These are phyloP conservation scores for Coemansia sp. DNA, from an alignment of 192 early-diverging fungal species.

Conservation along the genomic window DNA sequence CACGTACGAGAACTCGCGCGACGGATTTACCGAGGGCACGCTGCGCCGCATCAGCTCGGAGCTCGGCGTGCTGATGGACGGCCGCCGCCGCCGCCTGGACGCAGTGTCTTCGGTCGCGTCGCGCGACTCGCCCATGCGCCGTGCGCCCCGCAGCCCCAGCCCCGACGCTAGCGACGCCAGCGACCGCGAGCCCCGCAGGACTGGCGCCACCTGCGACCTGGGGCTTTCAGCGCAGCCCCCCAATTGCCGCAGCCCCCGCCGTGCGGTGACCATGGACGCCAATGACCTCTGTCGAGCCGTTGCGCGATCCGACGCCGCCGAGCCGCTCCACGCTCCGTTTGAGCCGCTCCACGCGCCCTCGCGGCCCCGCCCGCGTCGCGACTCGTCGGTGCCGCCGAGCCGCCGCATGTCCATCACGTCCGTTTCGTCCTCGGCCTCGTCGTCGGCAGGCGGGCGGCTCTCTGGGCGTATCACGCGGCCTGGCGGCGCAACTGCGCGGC, in stretches of 20 bases:
- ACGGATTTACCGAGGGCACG: slow-evolving; percentile 28
- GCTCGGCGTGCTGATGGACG: slow-evolving; percentile 32
- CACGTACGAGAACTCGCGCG: slow-evolving; percentile 47
- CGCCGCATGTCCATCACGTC: background rate
- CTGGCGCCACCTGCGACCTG: too few relatives aligned
- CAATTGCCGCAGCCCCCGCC: background rate
- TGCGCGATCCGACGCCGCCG: too few relatives aligned
- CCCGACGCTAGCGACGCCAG: too few relatives aligned
- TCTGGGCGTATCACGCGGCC: background rate
- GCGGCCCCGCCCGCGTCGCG: background rate
- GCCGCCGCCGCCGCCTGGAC: slow-evolving; percentile 11
- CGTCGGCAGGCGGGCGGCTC: background rate
- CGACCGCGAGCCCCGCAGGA: too few relatives aligned
- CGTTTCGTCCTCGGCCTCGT: slow-evolving; percentile 1
- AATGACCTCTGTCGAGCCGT: background rate
- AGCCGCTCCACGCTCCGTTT: too few relatives aligned
- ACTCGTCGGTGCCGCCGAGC: background rate
- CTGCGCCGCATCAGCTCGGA: slow-evolving; percentile 48
- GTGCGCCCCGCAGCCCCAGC: too few relatives aligned
- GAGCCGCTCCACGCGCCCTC: too few relatives aligned
- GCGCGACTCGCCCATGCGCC: slow-evolving; percentile 2
- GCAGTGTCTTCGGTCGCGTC: slow-evolving; percentile 5
- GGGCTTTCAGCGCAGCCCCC: too few relatives aligned
- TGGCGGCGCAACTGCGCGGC: background rate
- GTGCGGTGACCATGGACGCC: background rate